These are phyloP conservation scores for Prosopis cineraria DNA, from an alignment of 306 rosid species.

Conservation along the genomic window DNA sequence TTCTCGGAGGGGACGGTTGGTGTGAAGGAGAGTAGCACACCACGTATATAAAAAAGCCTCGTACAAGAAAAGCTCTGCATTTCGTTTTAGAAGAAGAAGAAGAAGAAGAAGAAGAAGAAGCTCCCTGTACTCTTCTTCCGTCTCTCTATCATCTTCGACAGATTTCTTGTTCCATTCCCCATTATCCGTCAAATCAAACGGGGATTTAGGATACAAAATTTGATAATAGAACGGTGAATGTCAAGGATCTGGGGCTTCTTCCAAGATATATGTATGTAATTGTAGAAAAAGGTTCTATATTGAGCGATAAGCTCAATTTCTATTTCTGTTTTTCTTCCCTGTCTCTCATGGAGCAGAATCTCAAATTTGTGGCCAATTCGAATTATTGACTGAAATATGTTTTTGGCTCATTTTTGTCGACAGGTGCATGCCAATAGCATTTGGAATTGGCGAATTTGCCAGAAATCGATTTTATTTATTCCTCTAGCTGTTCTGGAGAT, in stretches of 20 bases:
- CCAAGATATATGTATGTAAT: conserved; percentile 16
- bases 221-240: conserved; percentile 40
- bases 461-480: conserved; percentile 22
- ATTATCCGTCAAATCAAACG: conserved; percentile 26
- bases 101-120: conserved; percentile 29
- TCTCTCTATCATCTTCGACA: conserved; percentile 17
- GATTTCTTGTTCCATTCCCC: conserved; percentile 26
- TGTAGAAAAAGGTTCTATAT: conserved; percentile 40
- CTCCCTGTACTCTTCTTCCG: conserved; percentile 39
- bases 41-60: conserved; percentile 51
- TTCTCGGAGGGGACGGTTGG: conserved; percentile 43
- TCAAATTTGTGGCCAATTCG: conserved; percentile 8
- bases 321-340: neutral
- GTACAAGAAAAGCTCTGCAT: conserved; percentile 47
- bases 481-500: conserved; percentile 24
- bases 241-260: conserved; percentile 54
- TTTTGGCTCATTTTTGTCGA: conserved; percentile 14
- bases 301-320: conserved; percentile 30
- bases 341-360: conserved; percentile 2
- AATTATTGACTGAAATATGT: conserved; percentile 19
- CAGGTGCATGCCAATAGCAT: conserved; percentile 42
- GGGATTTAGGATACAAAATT: conserved; percentile 25
- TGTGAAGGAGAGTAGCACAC: conserved; percentile 48
- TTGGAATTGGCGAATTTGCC: conserved; percentile 21
- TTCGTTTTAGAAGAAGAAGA: conserved; percentile 54